Base-by-base conservation (phyloP, 306 rosid genomes). In the Acacia acuminata region DNA sequence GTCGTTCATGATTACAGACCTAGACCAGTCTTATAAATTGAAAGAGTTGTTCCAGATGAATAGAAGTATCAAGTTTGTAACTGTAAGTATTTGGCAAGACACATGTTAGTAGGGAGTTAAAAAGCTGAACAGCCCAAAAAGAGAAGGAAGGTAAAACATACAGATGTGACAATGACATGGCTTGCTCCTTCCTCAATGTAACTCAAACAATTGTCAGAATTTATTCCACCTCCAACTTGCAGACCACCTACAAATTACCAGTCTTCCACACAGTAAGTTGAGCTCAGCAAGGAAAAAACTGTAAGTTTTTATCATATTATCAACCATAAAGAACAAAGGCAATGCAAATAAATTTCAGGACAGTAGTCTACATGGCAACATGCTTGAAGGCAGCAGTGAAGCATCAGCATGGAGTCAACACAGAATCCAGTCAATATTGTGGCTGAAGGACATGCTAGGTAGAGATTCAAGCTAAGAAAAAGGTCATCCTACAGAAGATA, bases 141-240 rank as follows among this genome's bases (percentile, higher is more conserved):
- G 72, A 22, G 42, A 38, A 36, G 22, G 71, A 38, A 61, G 64
- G 67, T 12, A 20, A n/a, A 69, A 77, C 92, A 84, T 87, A 96
- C 97, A 22, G 98, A 96, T 75, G 98, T 96, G 78, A 96, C 98
- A 86, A 96, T 96, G 85, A 96, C 92, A 60, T 96, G 98, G 91
- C 94, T 92, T 81, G 99, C 99, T 84, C 98, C 99, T 88, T 92
- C 91, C 60, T 84, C 90, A 36, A 96, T 90, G 88, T 91, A 94
- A 82, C 77, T 86, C 85, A 86, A 74, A 82, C 93, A 89, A 88
- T 96, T 96, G 61, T 91, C 94, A 72, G 96, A 88, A 90, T 90
- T 96, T 80, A 96, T 96, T 81, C 99, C 99, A 67, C 99, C 99
- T 68, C 99, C 99, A 2, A 94, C 92, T 91, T 96, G 98, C 81